A percentile compares a stretch with the other conserved stretches of the same genome.
phyloP scores from a whole-genome alignment of 108 stramenopile genomes.

The Fragilaria crotonensis region DNA sequence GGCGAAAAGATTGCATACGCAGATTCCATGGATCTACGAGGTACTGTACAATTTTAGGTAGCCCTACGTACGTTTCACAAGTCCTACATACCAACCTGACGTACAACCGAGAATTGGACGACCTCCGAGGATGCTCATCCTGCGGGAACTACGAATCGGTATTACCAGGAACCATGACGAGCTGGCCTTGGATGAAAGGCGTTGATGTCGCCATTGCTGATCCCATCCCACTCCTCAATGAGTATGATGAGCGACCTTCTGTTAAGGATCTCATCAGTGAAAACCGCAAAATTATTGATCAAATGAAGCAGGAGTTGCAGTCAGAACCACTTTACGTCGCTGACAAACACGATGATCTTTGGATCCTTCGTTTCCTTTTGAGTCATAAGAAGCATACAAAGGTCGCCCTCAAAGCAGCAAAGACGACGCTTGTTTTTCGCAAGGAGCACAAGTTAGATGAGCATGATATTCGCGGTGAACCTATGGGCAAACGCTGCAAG shows the following conservation, averaged over 20 bases:
- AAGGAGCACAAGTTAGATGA: slow-evolving; percentile 11
- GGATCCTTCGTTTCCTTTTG: slow-evolving; percentile 20
- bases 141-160: too few relatives aligned
- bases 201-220: slow-evolving; percentile 7
- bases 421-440: slow-evolving; percentile 7
- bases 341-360: slow-evolving; percentile 20
- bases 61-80: too few relatives aligned
- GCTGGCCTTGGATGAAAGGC: slow-evolving; percentile 21
- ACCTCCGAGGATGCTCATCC: too few relatives aligned
- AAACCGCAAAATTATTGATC: slow-evolving; percentile 5
- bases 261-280: slow-evolving; percentile 15
- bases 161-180: too few relatives aligned
- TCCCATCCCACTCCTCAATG: slow-evolving; percentile 4
- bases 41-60: too few relatives aligned
- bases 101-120: too few relatives aligned
- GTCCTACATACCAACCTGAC: too few relatives aligned
- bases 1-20: too few relatives aligned
- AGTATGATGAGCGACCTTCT: slow-evolving; percentile 7
- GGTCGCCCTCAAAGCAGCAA: slow-evolving; percentile 14
- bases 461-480: slow-evolving; percentile 11
- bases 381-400: slow-evolving; percentile 19
- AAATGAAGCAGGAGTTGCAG: too few relatives aligned
- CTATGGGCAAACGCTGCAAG: not conserved
- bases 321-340: too few relatives aligned
- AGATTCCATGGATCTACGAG: too few relatives aligned